phyloP scores from a whole-genome alignment of 2,329 filamentous ascomycete species.

The Fusarium chlamydosporum region DNA sequence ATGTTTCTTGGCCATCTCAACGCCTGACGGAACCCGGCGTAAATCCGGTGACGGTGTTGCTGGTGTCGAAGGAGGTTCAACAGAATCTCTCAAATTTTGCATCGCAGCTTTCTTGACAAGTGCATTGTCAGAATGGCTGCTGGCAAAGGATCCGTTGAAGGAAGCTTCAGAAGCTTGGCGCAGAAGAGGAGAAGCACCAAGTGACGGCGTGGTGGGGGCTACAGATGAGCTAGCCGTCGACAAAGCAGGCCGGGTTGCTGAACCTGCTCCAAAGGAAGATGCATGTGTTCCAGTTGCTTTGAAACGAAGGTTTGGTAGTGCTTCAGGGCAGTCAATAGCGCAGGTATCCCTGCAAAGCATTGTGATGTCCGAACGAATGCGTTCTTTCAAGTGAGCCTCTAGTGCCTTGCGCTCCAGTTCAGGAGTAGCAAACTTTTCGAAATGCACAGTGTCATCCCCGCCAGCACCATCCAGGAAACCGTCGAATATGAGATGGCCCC shows the following conservation, averaged over 20 bases:
- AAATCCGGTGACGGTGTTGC: constrained; percentile 37
- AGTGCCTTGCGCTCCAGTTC: constrained; percentile 58
- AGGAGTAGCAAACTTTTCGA: constrained; percentile 52
- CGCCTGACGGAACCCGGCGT: constrained; percentile 47
- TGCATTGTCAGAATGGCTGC: constrained; percentile 45
- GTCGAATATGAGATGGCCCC: constrained; percentile 64
- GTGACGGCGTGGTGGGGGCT: constrained; percentile 31
- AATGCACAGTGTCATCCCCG: constrained; percentile 51
- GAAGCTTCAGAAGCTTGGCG: constrained; percentile 42
- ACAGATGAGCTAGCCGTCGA: constrained; percentile 29
- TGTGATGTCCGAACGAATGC: constrained; percentile 64
- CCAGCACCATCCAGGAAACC: constrained; percentile 53
- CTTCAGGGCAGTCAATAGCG: constrained; percentile 56
- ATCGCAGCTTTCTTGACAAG: constrained; percentile 46
- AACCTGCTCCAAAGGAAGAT: constrained; percentile 26
- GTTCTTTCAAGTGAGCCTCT: constrained; percentile 59
- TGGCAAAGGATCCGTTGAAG: constrained; percentile 42
- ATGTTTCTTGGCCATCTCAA: constrained; percentile 50
- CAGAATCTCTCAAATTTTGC: constrained; percentile 41
- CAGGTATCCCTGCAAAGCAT: constrained; percentile 67
- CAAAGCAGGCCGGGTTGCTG: constrained; percentile 21
- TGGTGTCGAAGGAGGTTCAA: constrained; percentile 39
- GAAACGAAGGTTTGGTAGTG: constrained; percentile 50
- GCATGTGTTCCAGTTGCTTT: constrained; percentile 41
- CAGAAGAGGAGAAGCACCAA: constrained; percentile 32